A percentile compares a stretch with the other conserved stretches of the same genome.
phyloP scores from a whole-genome alignment of 2,329 filamentous ascomycete species.

The Alternaria novae-zelandiae region DNA sequence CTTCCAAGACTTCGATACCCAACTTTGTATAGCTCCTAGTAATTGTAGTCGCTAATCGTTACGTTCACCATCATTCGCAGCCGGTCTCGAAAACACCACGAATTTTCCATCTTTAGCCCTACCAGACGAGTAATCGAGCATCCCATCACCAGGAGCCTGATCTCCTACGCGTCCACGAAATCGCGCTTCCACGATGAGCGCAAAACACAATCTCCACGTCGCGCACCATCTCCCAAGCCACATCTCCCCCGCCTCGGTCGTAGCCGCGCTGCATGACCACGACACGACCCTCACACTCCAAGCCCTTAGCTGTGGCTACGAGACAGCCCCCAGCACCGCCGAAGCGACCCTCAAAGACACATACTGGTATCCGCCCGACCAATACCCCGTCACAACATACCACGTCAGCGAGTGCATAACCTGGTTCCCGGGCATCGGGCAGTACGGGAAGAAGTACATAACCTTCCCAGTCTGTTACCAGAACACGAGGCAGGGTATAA shows the following conservation, averaged over 20 bases:
- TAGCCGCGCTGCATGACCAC: conserved; percentile 45
- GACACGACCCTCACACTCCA: conserved; percentile 42
- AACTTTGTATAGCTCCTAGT: not conserved
- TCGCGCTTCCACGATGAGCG: conserved; percentile 21
- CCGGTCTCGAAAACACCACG: not conserved
- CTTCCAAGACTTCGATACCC: not conserved
- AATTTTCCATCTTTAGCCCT: not conserved
- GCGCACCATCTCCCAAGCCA: conserved; percentile 37
- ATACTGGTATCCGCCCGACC: conserved; percentile 44
- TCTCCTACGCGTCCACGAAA: not conserved
- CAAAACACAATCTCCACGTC: conserved; percentile 43
- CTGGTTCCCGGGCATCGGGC: conserved; percentile 37
- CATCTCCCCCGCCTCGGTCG: conserved; percentile 31
- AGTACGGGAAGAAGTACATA: conserved; percentile 40
- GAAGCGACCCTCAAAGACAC: conserved; percentile 39
- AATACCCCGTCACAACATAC: conserved; percentile 36
- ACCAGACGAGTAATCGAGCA: not conserved
- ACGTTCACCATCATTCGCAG: not conserved
- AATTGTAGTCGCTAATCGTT: conserved; percentile 12
- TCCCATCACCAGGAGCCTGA: no score
- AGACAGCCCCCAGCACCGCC: conserved; percentile 30
- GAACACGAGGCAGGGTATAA: conserved; percentile 40
- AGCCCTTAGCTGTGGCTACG: conserved; percentile 39
- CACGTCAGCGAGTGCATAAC: conserved; percentile 40
- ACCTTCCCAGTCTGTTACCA: conserved; percentile 43